Base-by-base conservation (phyloP, 306 rosid species). In the Vigna reflexopilosa region DNA sequence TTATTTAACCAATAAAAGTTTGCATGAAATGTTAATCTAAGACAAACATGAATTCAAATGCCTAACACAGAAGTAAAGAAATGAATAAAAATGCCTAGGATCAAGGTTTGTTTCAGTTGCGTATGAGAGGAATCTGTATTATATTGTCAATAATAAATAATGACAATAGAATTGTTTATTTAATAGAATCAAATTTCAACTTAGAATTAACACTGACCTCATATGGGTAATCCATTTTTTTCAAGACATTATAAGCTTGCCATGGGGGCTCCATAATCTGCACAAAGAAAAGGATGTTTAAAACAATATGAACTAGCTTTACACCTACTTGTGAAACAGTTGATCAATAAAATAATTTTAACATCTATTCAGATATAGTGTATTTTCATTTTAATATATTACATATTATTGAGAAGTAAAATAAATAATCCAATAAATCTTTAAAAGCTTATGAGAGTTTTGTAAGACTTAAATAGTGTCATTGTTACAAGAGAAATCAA, bases 261-360 rank as follows among this genome's bases (percentile, higher is more conserved):
- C 98, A 91, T 6, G 98, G 99, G 70, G 98, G 98, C 83, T 93
- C 99, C 93, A 92, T 92, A 75, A 95, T 95, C 99, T 95, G 90
- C 83, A 83, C 57, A 81, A 42, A 79, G 67, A 74, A 59, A 67
- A 80, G 45, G 80, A 19, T 24, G 28, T 24, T 59, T 73, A 68
- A 83, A 61, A 69, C 19, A 28, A 56, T 28, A 83, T 65, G 26
- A 78, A 64, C 49, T 38, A 61, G 13, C 34, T 30, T 61, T 61
- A 30, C 44, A 61, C 20, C 65, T 5, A 1, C 11, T 1, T 32
- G 13, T 14, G 7, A 62, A 1, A 5, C 3, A 2, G 47, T 62
- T 15, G 42, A 61, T 61, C 67, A 16, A 34, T 32, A 62, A 62
- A 32, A 16, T 62, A 7, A 34, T 34, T 62, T 30, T 61, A 61